Base-by-base conservation (phyloP, 495 filamentous ascomycete genomes). In the Annulohypoxylon maeteangense region DNA sequence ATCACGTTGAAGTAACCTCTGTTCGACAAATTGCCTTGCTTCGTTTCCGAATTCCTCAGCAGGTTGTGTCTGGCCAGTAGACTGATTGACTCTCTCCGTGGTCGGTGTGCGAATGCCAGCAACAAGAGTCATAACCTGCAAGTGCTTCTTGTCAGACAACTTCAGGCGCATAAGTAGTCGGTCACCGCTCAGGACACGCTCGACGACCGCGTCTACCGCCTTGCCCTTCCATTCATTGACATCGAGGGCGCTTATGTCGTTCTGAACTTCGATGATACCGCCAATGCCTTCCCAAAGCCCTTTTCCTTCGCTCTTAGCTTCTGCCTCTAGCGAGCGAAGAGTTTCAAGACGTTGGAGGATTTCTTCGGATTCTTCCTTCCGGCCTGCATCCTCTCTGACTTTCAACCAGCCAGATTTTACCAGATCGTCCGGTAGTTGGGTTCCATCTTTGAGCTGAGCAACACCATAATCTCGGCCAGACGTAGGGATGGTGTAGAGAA, bases 131-230 rank as follows among this genome's bases (percentile, higher is more conserved):
- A 97, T 89, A 42, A 86, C 78, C 80, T 98, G 94, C 58, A 90
- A 79, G 75, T 99, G 95, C 77, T 92, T 88, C 67, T 89, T 88
- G 0, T 93, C 89, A 3, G 87, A 85, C 16, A 94, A 76, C 44
- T 95, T 80, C 58, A 99, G 83, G 48, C 96, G 90, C n/a, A 94
- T 82, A 60, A 97, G 89, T 66, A 97, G 81, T 47, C 95, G 91
- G 77, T 99, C 96, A 57, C 94, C 96, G 70, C 88, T 93, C 65
- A 98, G 83, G 47, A 98, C 92, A 70, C 91, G 89, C 85, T 99
- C 96, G 48, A 98, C 86, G 66, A 84, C 70, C 68, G 85, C 92
- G 72, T 96, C 89, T 14, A 98, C 80, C 7, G 85, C 82, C 78
- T 93, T 87, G 55, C 90, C 91, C 83, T 94, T 95, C 81, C 88